Conservation (phyloP, 1,139 yeast genomes). For the Saccharomyces hybrid region DNA sequence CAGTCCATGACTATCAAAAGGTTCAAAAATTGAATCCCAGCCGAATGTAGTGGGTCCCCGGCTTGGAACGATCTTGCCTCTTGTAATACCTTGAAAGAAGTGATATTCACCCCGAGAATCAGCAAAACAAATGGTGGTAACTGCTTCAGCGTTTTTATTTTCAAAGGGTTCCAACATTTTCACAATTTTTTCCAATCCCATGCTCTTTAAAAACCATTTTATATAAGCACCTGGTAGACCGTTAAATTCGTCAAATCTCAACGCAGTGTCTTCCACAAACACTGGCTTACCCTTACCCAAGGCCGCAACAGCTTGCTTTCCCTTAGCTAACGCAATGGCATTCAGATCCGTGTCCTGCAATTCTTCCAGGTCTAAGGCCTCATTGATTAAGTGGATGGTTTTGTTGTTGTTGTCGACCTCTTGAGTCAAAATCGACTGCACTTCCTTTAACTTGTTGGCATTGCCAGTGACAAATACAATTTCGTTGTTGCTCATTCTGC, state of each 20-base stretch:
- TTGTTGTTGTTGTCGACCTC: constrained; percentile 29
- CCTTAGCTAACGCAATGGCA: constrained; percentile 76
- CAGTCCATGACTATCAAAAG: constrained; percentile 41
- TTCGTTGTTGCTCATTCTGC: constrained; percentile 4
- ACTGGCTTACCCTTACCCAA: constrained; percentile 57
- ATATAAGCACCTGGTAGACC: constrained; percentile 88
- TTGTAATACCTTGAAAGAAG: constrained; percentile 77
- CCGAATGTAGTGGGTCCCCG: constrained; percentile 83
- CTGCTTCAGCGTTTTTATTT: constrained; percentile 78
- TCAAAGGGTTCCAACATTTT: constrained; percentile 73
- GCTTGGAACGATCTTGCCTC: constrained; percentile 63
- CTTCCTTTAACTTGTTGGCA: constrained; percentile 79
- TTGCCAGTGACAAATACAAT: constrained; percentile 71
- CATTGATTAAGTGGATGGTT: constrained; percentile 48
- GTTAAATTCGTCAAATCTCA: constrained; percentile 72
- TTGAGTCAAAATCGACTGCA: constrained; percentile 57
- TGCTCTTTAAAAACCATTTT: constrained; percentile 75
- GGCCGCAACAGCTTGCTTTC: constrained; percentile 60
- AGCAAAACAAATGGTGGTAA: constrained; percentile 89
- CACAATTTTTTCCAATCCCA: constrained; percentile 69
- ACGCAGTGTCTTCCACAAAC: constrained; percentile 89
- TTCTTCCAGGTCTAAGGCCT: constrained; percentile 74
- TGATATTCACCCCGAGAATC: constrained; percentile 73
- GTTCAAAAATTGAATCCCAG: constrained; percentile 89
- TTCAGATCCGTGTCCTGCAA: constrained; percentile 75